Evolutionary conservation across 768 basidiomycete genomes (phyloP).

Genomic region (Glaciozyma martinii): DNA sequence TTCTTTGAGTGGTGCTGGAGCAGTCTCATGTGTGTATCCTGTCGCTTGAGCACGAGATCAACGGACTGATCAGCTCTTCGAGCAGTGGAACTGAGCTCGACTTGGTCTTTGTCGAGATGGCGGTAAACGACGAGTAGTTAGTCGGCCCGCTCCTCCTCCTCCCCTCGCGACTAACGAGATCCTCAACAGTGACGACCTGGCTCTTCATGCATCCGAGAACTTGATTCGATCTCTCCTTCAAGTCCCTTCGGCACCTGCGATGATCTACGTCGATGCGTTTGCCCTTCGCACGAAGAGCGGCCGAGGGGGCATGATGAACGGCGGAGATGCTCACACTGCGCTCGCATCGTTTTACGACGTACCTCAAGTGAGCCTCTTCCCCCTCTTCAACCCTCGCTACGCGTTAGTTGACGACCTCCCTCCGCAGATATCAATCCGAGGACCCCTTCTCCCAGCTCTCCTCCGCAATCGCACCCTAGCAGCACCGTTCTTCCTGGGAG

Average conservation of each 20-base stretch:
- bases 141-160: too few relatives aligned
- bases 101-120: conserved; percentile 8
- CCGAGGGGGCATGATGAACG: background rate
- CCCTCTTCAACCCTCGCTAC: too few relatives aligned
- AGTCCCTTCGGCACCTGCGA: background rate
- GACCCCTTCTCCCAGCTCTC: background rate
- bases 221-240: background rate
- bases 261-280: conserved; percentile 4
- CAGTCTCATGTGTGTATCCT: background rate
- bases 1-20: conserved; percentile 12
- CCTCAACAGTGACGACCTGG: background rate
- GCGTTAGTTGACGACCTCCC: too few relatives aligned
- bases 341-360: conserved; percentile 2
- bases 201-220: background rate
- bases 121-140: conserved; percentile 7
- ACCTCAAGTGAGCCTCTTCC: background rate
- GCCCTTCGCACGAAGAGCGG: background rate
- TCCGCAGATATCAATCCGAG: background rate
- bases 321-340: background rate
- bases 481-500: background rate
- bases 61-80: background rate
- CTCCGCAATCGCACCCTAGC: background rate
- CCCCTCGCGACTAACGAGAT: too few relatives aligned
- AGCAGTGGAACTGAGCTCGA: conserved; percentile 9
- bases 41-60: rapidly evolving